Percentiles rank a stretch among this genome's conserved stretches.
These are phyloP conservation scores for Plenodomus biglobosus DNA, from an alignment of 2,329 filamentous ascomycete genomes.

Conservation along the genomic window DNA sequence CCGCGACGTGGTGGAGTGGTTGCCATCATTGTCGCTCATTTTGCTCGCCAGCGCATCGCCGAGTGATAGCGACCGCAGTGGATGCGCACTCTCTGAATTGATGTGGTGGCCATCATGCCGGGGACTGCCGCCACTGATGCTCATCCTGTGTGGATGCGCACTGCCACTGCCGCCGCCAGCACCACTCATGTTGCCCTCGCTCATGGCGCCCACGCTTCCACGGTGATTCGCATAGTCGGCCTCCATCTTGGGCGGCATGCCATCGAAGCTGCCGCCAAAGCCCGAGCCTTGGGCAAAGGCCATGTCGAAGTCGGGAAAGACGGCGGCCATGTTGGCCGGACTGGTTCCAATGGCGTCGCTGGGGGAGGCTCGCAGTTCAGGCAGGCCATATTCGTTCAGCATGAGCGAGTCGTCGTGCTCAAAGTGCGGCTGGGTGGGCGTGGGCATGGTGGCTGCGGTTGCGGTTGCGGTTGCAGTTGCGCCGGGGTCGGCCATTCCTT, in stretches of 20 bases:
- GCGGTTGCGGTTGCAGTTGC: constrained; percentile 30
- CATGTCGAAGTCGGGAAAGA: constrained; percentile 38
- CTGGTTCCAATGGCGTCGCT: constrained; percentile 23
- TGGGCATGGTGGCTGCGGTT: constrained; percentile 32
- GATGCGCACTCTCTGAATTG: constrained; percentile 40
- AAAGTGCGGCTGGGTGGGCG: constrained; percentile 29
- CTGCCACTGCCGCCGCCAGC: constrained; percentile 29
- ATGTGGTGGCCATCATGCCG: constrained; percentile 38
- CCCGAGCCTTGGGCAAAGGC: constrained; percentile 29
- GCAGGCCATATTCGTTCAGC: constrained; percentile 40
- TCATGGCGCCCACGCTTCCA: constrained; percentile 35
- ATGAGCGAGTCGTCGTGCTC: constrained; percentile 40
- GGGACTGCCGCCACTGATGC: constrained; percentile 34
- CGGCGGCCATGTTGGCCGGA: constrained; percentile 31
- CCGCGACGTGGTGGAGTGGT: constrained; percentile 25
- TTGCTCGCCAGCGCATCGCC: constrained; percentile 31
- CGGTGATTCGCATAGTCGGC: constrained; percentile 29
- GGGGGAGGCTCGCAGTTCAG: constrained; percentile 32
- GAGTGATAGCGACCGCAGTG: constrained; percentile 35
- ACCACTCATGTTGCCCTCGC: constrained; percentile 37
- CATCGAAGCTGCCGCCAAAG: constrained; percentile 25
- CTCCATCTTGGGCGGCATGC: constrained; percentile 26
- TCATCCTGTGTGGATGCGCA: constrained; percentile 33
- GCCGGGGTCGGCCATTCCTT: constrained; percentile 31
- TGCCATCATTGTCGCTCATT: constrained; percentile 32